Base-by-base conservation (phyloP, 2,329 filamentous ascomycete genomes). In the Passalora sequoiae region DNA sequence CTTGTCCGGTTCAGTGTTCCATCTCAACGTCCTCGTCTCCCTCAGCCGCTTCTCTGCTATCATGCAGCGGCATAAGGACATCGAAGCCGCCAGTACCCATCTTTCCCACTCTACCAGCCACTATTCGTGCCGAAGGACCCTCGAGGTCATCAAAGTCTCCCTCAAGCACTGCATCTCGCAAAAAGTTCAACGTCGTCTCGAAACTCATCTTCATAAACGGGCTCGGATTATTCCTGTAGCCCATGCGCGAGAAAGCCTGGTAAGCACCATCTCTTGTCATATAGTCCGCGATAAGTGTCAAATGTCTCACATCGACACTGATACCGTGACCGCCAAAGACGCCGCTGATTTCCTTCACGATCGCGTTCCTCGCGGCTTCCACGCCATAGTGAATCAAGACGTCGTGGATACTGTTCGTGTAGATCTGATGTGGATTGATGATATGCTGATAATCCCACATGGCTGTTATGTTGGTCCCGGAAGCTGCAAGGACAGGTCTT, bases 201-300 rank as follows among this genome's bases (percentile, higher is more conserved):
- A 97, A 98, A 66, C 87, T 94, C 91, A 97, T 97, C 76, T 97
- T 97, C 69, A 92, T 91, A 57, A 98, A 91, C 0, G 92, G 89
- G 54, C 83, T 89, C 20, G 91, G 83, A 60, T 87, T 89, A 53
- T 86, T 82, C 61, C 81, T 82, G 48, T 98, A 73, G 1, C 91
- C 92, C 62, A 86, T 94, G 37, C 92, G 84, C 68, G 87, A 95
- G 71, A 98, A 98, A 1, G 92, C 83, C 36, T 82, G 85, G 70
- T 94, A 98, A 1, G 80, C 82, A 54, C 92, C 92, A 47, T 82
- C 83, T 40, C 91, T 79, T n/a, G 92, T 98, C 92, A 98, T 98
- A 66, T 88, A 88, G 66, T 98, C 92, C 35, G 86, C 91, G 57
- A 98, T 97, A 55, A 98, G 76, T 68, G 92, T 96, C 55, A 98